phyloP scores from a whole-genome alignment of 163 green algal genomes.

The Botryococcus braunii region DNA sequence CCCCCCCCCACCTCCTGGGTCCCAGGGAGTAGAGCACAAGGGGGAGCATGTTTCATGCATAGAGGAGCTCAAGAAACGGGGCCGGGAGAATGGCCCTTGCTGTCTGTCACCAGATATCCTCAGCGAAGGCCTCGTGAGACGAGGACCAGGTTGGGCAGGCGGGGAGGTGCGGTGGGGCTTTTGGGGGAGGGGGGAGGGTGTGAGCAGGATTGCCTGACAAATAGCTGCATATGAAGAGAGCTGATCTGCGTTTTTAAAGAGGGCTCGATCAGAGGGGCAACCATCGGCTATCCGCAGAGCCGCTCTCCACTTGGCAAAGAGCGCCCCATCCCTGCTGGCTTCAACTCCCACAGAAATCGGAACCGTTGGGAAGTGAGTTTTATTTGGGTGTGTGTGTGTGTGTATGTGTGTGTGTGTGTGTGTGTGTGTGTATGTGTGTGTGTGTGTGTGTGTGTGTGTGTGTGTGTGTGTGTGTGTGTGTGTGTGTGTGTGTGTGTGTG shows the following conservation, averaged over 20 bases:
- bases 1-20: too few species aligned
- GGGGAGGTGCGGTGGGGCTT: background rate
- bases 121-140: background rate
- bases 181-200: background rate
- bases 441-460: background rate
- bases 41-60: background rate
- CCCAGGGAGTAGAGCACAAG: too few species aligned
- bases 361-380: constrained; percentile 39
- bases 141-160: background rate
- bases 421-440: background rate
- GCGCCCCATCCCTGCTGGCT: constrained; percentile 32
- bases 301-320: constrained; percentile 77
- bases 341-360: constrained; percentile 32
- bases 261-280: constrained; percentile 31
- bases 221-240: constrained; percentile 72
- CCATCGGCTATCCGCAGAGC: constrained; percentile 37
- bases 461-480: background rate
- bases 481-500: background rate
- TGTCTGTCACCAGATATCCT: background rate
- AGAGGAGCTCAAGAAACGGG: background rate
- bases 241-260: constrained; percentile 60
- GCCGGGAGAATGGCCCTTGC: background rate
- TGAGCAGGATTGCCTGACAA: constrained; percentile 49
- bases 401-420: background rate
- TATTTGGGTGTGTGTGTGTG: background rate